Conservation (phyloP, 1,139 yeast species). For the Eremothecium coryli region DNA sequence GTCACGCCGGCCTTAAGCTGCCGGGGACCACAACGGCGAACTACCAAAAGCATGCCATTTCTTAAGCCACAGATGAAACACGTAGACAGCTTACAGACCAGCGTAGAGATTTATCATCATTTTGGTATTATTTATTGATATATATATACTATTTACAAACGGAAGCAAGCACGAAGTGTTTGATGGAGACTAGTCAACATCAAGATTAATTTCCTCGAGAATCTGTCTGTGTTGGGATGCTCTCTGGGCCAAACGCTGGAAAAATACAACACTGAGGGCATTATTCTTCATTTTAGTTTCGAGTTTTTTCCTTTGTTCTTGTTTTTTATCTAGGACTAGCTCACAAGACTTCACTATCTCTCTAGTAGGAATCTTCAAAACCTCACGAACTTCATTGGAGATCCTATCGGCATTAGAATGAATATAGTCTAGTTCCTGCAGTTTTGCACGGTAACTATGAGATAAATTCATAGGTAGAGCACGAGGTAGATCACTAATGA, state of each 20-base stretch:
- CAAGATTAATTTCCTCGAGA: constrained; percentile 47
- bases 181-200: constrained; percentile 35
- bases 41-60: too few relatives aligned
- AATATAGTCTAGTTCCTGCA: constrained; percentile 62
- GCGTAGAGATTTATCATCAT: too few relatives aligned
- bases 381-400: constrained; percentile 73
- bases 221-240: constrained; percentile 40
- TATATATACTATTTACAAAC: too few relatives aligned
- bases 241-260: constrained; percentile 43
- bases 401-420: constrained; percentile 71
- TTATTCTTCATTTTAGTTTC: constrained; percentile 46
- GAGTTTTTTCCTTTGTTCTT: constrained; percentile 18
- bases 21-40: too few relatives aligned
- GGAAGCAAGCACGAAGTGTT: too few relatives aligned
- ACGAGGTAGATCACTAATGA: constrained; percentile 73
- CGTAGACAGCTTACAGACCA: too few relatives aligned
- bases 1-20: too few relatives aligned
- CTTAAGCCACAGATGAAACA: too few relatives aligned
- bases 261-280: constrained; percentile 49
- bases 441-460: constrained; percentile 52
- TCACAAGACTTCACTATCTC: constrained; percentile 78
- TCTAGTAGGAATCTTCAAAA: constrained; percentile 70
- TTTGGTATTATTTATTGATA: too few relatives aligned
- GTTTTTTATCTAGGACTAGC: constrained; percentile 21
- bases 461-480: constrained; percentile 84